These are phyloP conservation scores for Lenzites betulinus DNA, from an alignment of 768 basidiomycete genomes.

Conservation along the genomic window DNA sequence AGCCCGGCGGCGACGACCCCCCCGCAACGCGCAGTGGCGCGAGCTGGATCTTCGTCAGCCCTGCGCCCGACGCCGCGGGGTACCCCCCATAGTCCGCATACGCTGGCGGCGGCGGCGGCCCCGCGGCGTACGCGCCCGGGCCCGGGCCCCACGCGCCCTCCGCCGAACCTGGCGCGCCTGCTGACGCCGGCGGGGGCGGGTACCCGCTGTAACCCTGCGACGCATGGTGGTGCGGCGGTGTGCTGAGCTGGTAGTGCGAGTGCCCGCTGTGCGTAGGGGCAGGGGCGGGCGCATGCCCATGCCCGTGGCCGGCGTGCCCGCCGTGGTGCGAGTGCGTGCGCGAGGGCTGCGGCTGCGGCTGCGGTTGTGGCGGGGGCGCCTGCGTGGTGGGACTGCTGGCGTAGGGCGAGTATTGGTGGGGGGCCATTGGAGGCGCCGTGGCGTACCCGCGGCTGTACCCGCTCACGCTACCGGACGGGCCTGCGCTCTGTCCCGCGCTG, in stretches of 20 bases:
- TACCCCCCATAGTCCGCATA: constrained; percentile 10
- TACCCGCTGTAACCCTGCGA: constrained; percentile 29
- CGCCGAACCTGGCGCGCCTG: constrained; percentile 1
- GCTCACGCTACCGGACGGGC: background rate
- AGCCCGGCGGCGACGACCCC: constrained; percentile 21
- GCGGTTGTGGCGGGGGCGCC: constrained; percentile 6
- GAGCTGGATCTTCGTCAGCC: constrained; percentile 48
- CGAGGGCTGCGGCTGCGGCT: constrained; percentile 7
- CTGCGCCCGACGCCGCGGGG: constrained; percentile 7
- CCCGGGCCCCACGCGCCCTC: constrained; percentile 13
- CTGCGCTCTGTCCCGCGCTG: constrained; percentile 7
- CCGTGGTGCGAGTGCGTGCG: constrained; percentile 12
- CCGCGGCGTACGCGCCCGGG: background rate
- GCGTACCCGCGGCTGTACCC: constrained; percentile 11
- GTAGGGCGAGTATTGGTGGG: constrained; percentile 13
- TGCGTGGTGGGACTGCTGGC: constrained; percentile 4
- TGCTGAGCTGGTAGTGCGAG: constrained; percentile 30
- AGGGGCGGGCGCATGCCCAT: constrained; percentile 5
- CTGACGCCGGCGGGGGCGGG: constrained; percentile 24
- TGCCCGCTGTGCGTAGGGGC: constrained; percentile 6
- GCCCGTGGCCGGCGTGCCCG: constrained; percentile 2
- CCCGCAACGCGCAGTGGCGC: constrained; percentile 48
- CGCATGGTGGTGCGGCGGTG: constrained; percentile 27
- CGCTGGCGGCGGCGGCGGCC: constrained; percentile 11
- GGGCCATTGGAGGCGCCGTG: constrained; percentile 5